phyloP scores from a whole-genome alignment of 345 rosid genomes.

The Anastatica hierochuntica region DNA sequence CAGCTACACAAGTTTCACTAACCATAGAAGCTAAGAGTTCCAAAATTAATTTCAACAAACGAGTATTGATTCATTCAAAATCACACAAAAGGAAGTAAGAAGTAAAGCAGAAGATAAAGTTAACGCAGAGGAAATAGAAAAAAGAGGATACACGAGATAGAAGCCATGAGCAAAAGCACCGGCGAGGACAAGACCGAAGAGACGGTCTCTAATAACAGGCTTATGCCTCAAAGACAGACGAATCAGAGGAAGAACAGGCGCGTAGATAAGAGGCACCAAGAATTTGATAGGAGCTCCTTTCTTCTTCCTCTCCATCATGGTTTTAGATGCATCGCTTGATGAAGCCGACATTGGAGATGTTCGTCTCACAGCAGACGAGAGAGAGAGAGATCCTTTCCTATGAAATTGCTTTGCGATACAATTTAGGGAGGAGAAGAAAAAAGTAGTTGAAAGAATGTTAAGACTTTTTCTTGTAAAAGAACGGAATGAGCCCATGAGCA shows the following conservation, averaged over 20 bases:
- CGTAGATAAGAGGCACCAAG: constrained; percentile 73
- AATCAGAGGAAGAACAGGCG: constrained; percentile 89
- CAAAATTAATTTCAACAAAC: too few relatives aligned
- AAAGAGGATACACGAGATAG: constrained; percentile 90
- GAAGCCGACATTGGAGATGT: constrained; percentile 8
- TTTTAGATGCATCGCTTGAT: constrained; percentile 17
- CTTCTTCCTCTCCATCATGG: constrained; percentile 37
- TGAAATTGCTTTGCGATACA: too few relatives aligned
- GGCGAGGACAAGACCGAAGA: constrained; percentile 66
- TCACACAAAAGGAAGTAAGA: background rate
- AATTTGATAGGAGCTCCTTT: constrained; percentile 62
- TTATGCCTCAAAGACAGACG: constrained; percentile 61
- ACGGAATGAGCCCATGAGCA: too few relatives aligned
- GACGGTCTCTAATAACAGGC: constrained; percentile 74
- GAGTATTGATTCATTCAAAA: background rate
- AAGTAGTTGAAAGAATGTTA: too few relatives aligned
- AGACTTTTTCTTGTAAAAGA: too few relatives aligned
- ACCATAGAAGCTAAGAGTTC: too few relatives aligned
- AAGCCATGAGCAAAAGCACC: constrained; percentile 88
- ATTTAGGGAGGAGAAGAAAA: too few relatives aligned
- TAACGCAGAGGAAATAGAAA: too few relatives aligned
- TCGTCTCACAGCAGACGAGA: too few relatives aligned
- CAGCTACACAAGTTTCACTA: too few relatives aligned
- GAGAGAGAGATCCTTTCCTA: too few relatives aligned
- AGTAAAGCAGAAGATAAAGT: background rate